Evolutionary conservation across 352 stramenopile genomes (phyloP).

Genomic region (Pythium aristosporum): DNA sequence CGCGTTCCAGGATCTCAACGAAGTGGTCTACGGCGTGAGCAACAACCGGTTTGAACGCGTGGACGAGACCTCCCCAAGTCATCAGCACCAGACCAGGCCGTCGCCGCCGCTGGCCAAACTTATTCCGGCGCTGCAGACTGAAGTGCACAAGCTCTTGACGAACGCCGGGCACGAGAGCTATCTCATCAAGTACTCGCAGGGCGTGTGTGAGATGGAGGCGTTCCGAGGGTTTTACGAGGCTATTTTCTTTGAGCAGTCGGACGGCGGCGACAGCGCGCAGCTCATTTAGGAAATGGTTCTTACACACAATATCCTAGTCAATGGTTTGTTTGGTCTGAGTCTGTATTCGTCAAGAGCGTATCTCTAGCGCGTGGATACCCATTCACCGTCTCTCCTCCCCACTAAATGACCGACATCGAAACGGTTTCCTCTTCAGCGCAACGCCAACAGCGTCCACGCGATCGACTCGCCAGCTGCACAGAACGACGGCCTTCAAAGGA

Average conservation of each 20-base stretch:
- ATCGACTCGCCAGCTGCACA: too few relatives aligned
- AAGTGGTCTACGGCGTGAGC: constrained; percentile 59
- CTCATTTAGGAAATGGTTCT: constrained; percentile 28
- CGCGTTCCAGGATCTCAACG: constrained; percentile 78
- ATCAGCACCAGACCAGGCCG: constrained; percentile 37
- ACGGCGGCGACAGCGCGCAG: constrained; percentile 28
- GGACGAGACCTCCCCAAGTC: constrained; percentile 9
- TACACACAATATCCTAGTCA: too few relatives aligned
- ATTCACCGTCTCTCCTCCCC: too few relatives aligned
- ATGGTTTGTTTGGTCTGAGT: too few relatives aligned
- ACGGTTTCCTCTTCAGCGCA: too few relatives aligned
- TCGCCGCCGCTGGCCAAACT: constrained; percentile 74
- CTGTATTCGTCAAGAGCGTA: too few relatives aligned
- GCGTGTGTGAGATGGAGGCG: constrained; percentile 71
- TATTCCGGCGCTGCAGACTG: constrained; percentile 70
- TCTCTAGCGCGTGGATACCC: too few relatives aligned
- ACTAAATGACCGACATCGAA: too few relatives aligned
- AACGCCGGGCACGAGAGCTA: constrained; percentile 52
- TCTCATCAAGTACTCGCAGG: constrained; percentile 73
- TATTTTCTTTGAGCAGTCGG: constrained; percentile 74
- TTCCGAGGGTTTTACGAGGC: constrained; percentile 86
- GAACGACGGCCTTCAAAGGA: too few relatives aligned
- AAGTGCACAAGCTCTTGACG: constrained; percentile 70
- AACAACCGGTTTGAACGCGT: constrained; percentile 25
- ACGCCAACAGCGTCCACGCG: too few relatives aligned